Evolutionary conservation across 306 rosid genomes (phyloP), one percentile per base, ranked within the genome.

Genomic region (Casuarina glauca): DNA sequence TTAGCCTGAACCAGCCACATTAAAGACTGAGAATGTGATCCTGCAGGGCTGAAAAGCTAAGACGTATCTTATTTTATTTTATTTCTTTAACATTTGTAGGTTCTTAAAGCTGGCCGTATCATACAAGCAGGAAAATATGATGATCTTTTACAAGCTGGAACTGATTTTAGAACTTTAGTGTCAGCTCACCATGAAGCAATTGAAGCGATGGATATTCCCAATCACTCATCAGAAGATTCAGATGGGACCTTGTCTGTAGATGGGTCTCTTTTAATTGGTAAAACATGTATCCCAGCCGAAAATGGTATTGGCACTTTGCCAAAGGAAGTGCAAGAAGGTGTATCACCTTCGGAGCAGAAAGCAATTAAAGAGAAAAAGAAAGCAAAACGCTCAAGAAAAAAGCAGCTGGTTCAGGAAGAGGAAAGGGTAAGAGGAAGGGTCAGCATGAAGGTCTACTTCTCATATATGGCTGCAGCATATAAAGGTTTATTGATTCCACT

Each of bases 381-480:
- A 82, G 88, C 90, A 42, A 96, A 96, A 78, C 88, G 98, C 17
- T 80, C 88, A 3, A 90, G 97, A 43, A 96, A 93, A 80, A 91
- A 93, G 43, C 99, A 96, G 87, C 99, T 96, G 77, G 98, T 93
- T 72, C 99, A 93, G 83, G 99, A 96, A 84, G 99, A 96, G 89
- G 98, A 96, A 86, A 89, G 99, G 85, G 93, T 96, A n/a, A 86
- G 98, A 85, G 99, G 99, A 54, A 91, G 96, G 88, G 98, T 96
- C 73, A 96, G 93, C 93, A 96, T 96, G 99, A 93, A 89, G 87
- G 98, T 96, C 74, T 96, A 96, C 87, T 78, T 85, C 80, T 93
- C 99, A 3, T 96, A 96, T 87, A 96, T 96, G 99, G 98, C 97
- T 78, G 99, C 97, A 11, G 98, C 99, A 72, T 96, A 96, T 83